phyloP scores from a whole-genome alignment of 108 stramenopile species.

The Cyclotella cryptica region DNA sequence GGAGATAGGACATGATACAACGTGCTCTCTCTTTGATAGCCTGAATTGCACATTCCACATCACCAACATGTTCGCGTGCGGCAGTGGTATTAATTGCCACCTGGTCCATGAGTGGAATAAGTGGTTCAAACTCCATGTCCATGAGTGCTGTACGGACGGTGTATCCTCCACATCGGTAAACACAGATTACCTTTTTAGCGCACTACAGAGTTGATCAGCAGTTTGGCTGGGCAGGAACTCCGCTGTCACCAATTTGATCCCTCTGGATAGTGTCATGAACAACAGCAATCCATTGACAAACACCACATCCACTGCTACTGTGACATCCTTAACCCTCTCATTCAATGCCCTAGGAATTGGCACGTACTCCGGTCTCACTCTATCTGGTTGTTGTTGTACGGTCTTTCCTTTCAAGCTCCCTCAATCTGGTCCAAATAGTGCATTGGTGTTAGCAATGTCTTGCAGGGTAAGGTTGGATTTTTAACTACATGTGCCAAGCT shows the following conservation, averaged over 20 bases:
- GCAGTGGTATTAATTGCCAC: constrained; percentile 21
- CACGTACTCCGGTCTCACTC: not conserved
- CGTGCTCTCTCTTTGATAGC: constrained; percentile 18
- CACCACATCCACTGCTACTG: constrained; percentile 16
- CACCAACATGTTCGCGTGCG: constrained; percentile 33
- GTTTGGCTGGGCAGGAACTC: not conserved
- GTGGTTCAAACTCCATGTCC: constrained; percentile 26
- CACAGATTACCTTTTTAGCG: no score
- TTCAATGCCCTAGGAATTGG: not conserved
- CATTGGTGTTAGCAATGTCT: not conserved
- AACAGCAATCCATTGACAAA: constrained; percentile 17
- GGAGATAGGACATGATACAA: constrained; percentile 11
- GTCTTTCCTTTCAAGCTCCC: not conserved
- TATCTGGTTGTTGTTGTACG: no score
- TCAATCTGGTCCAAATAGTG: not conserved
- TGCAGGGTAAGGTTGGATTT: not conserved
- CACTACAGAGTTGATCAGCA: not conserved
- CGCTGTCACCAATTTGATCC: no score
- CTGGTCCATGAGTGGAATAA: not conserved
- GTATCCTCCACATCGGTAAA: constrained; percentile 31
- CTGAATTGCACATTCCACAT: not conserved
- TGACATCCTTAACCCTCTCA: not conserved
- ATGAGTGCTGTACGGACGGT: not conserved
- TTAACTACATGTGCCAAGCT: not conserved
- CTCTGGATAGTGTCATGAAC: no score